These are phyloP conservation scores for Suillus variegatus DNA, from an alignment of 768 basidiomycete genomes.

Conservation along the genomic window DNA sequence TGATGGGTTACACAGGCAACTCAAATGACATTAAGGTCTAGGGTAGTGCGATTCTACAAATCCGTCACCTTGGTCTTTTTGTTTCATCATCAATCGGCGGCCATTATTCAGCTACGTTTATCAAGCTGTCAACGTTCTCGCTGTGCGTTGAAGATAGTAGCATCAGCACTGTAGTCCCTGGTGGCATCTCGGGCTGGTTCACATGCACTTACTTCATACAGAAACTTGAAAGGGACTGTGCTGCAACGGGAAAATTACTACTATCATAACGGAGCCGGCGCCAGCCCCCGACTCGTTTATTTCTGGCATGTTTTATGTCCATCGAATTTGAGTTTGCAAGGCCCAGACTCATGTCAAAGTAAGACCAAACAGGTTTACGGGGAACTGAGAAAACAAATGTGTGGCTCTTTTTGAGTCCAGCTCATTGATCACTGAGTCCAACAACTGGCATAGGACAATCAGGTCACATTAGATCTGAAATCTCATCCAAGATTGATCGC, in stretches of 20 bases:
- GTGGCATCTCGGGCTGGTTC: background rate
- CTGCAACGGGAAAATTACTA: background rate
- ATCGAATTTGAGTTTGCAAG: no score
- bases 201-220: background rate
- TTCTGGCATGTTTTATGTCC: no score
- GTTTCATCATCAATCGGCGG: background rate
- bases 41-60: background rate
- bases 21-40: conserved; percentile 27
- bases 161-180: background rate
- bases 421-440: no score
- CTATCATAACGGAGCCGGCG: background rate
- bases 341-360: no score
- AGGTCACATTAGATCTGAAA: no score
- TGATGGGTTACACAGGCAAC: conserved; percentile 61
- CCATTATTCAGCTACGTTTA: background rate
- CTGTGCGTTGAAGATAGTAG: background rate
- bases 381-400: no score
- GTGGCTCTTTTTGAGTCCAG: no score
- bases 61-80: conserved; percentile 1
- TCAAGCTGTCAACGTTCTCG: background rate
- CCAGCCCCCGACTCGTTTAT: no score
- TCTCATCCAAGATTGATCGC: no score
- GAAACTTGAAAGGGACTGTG: background rate
- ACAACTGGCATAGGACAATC: no score
- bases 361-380: no score